Evolutionary conservation across 2,329 filamentous ascomycete species (phyloP).

Genomic region (Botryotinia narcissicola): DNA sequence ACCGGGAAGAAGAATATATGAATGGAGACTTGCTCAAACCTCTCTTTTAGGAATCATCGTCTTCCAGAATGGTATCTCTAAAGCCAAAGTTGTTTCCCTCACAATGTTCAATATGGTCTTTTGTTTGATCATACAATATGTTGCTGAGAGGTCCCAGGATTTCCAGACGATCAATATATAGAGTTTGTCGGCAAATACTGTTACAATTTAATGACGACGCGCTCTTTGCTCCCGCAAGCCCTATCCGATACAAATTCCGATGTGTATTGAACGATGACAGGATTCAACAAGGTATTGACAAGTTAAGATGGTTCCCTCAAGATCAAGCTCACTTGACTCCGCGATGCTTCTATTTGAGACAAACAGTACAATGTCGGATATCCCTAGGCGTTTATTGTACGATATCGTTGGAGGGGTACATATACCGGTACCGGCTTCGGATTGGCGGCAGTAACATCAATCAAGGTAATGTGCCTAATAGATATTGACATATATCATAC

Average conservation of each 20-base stretch:
- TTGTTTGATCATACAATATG: neutral
- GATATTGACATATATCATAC: slow-evolving; percentile 5
- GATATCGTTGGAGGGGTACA: slow-evolving; percentile 17
- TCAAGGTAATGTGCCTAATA: neutral
- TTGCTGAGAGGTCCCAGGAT: neutral
- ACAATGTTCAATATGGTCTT: neutral
- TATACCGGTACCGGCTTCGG: slow-evolving; percentile 9
- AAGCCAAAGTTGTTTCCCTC: neutral
- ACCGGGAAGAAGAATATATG: neutral
- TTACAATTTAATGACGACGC: slow-evolving; percentile 1
- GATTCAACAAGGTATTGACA: neutral
- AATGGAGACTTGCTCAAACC: slow-evolving; percentile 13
- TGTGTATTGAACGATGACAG: neutral
- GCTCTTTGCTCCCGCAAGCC: neutral
- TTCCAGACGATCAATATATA: neutral
- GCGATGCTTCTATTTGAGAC: slow-evolving; percentile 11
- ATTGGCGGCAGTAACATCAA: slow-evolving; percentile 14
- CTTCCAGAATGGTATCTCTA: neutral
- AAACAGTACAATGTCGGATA: neutral
- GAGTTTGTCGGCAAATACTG: neutral
- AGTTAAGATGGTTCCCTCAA: neutral
- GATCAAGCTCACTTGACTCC: slow-evolving; percentile 6
- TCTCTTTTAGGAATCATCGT: slow-evolving; percentile 4
- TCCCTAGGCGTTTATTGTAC: slow-evolving; percentile 11
- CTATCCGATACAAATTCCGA: neutral